A percentile compares a stretch with the other conserved stretches of the same genome.
Conservation (phyloP, 2,329 filamentous ascomycete species). For the Stromatinia cepivora region DNA sequence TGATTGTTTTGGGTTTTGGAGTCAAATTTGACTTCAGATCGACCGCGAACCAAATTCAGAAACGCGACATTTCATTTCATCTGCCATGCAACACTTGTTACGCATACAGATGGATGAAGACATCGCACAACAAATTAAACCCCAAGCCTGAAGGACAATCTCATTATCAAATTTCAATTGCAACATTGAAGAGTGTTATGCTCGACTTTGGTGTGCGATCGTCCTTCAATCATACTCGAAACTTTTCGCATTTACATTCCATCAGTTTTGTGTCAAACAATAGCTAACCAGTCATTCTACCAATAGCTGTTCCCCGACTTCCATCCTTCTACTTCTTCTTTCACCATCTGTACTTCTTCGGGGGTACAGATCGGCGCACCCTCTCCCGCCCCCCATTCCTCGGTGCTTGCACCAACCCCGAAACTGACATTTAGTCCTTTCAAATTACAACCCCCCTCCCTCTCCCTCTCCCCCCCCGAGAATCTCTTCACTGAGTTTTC, state of each 20-base stretch:
- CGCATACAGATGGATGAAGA: background rate
- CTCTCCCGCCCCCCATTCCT: background rate
- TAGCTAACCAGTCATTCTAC: background rate
- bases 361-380: background rate
- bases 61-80: too few relatives aligned
- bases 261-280: background rate
- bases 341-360: background rate
- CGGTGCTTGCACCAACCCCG: background rate
- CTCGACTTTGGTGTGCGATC: background rate
- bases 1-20: too few relatives aligned
- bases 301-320: background rate
- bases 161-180: background rate
- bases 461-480: background rate
- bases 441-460: background rate
- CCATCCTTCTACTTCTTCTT: background rate
- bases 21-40: too few relatives aligned
- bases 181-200: background rate
- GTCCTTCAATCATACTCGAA: background rate
- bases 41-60: too few relatives aligned
- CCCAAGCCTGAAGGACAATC: background rate
- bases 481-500: background rate
- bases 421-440: background rate
- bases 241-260: too few relatives aligned
- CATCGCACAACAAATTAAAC: background rate
- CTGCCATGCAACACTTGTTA: background rate